Conservation (phyloP, 805 yeast species). For the Debaryomyces castellii region DNA sequence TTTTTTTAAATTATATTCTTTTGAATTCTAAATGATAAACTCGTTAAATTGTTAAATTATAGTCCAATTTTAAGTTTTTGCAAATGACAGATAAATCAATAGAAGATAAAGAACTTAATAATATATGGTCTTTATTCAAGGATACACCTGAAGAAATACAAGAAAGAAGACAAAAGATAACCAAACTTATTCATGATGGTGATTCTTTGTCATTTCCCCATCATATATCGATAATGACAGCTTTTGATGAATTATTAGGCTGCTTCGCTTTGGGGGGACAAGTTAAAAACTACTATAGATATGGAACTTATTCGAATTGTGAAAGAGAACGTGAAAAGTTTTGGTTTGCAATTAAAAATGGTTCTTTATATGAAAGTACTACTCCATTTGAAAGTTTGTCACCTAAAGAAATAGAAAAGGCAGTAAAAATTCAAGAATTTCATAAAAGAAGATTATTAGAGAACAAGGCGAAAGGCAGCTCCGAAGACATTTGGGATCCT, state of each 20-base stretch:
- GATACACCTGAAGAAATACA: conserved; percentile 29
- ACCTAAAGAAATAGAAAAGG: conserved; percentile 48
- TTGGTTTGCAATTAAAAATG: conserved; percentile 73
- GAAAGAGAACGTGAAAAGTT: conserved; percentile 67
- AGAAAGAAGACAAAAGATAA: conserved; percentile 21
- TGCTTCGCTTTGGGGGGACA: conserved; percentile 94
- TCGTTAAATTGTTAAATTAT: neutral
- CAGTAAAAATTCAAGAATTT: conserved; percentile 60
- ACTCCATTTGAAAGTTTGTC: conserved; percentile 17
- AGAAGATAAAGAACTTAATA: conserved; percentile 27
- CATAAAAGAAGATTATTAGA: conserved; percentile 63
- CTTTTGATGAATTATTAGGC: conserved; percentile 79
- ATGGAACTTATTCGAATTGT: conserved; percentile 76
- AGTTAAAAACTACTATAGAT: conserved; percentile 76
- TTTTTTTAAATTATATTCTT: neutral
- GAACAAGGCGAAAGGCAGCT: conserved; percentile 64
- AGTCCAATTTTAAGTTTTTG: too few species aligned
- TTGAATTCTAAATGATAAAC: neutral
- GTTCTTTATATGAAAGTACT: conserved; percentile 18
- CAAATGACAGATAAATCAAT: neutral
- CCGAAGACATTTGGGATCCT: conserved; percentile 82
- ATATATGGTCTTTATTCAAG: conserved; percentile 30
- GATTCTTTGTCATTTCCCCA: conserved; percentile 27
- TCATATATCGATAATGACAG: conserved; percentile 54
- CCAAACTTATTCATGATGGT: conserved; percentile 18